phyloP scores from a whole-genome alignment of 495 filamentous ascomycete genomes.

The Hypoxylon crocopeplum region DNA sequence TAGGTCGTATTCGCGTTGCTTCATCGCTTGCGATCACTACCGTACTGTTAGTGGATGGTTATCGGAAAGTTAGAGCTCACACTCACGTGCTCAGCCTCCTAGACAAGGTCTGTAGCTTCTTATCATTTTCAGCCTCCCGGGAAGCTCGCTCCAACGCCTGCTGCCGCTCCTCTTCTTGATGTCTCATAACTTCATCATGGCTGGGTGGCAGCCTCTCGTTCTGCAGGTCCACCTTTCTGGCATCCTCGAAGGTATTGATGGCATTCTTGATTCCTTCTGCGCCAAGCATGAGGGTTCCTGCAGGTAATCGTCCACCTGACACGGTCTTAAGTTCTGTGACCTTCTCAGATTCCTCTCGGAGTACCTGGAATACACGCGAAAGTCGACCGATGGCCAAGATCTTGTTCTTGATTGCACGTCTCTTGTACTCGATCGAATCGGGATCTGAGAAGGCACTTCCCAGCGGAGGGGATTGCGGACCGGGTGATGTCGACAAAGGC shows the following conservation, averaged over 20 bases:
- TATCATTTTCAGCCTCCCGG: slow-evolving; percentile 89
- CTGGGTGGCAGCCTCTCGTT: slow-evolving; percentile 93
- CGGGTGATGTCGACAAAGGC: slow-evolving; percentile 59
- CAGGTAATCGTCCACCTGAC: slow-evolving; percentile 88
- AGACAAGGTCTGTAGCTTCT: slow-evolving; percentile 80
- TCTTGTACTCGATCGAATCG: slow-evolving; percentile 88
- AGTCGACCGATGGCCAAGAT: slow-evolving; percentile 96
- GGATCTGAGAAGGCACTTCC: slow-evolving; percentile 63
- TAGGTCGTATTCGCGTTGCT: slow-evolving; percentile 15
- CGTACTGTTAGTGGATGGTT: slow-evolving; percentile 6
- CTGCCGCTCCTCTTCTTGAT: slow-evolving; percentile 76
- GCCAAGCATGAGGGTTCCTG: slow-evolving; percentile 96
- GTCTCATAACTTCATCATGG: slow-evolving; percentile 86
- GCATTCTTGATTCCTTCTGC: slow-evolving; percentile 99
- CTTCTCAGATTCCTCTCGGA: slow-evolving; percentile 95
- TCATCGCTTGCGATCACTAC: slow-evolving; percentile 43
- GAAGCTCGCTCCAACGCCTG: slow-evolving; percentile 84
- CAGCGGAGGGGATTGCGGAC: slow-evolving; percentile 73
- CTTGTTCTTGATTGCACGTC: slow-evolving; percentile 98
- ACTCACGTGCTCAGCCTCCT: slow-evolving; percentile 96
- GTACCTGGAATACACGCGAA: slow-evolving; percentile 97
- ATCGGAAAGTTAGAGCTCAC: background rate
- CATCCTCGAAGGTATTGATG: slow-evolving; percentile 97
- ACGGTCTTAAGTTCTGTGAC: slow-evolving; percentile 98
- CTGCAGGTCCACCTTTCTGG: slow-evolving; percentile 95